A percentile compares a stretch with the other conserved stretches of the same genome.
Evolutionary conservation across 768 basidiomycete genomes (phyloP).

Genomic region (Lentinus brumalis): DNA sequence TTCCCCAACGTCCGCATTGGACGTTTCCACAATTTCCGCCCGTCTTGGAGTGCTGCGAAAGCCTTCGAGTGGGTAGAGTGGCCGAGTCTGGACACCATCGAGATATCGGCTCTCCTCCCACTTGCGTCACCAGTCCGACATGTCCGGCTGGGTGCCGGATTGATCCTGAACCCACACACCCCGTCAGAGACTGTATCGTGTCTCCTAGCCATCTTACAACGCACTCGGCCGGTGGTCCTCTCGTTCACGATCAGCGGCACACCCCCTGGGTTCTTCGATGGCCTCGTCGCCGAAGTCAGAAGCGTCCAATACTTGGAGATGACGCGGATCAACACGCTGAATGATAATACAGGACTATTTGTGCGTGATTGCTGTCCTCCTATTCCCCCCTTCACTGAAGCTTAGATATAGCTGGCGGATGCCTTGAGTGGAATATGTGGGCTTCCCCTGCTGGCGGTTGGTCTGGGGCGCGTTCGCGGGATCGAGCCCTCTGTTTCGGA

Average conservation of each 20-base stretch:
- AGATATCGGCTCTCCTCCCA: not conserved
- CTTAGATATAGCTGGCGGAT: not conserved
- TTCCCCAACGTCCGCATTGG: not conserved
- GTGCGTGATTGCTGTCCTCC: not conserved
- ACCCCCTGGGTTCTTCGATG: not conserved
- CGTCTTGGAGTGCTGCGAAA: not conserved
- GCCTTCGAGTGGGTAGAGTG: not conserved
- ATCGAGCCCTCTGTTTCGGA: not conserved
- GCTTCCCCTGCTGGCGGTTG: not conserved
- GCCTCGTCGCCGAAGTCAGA: not conserved
- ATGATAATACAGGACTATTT: not conserved
- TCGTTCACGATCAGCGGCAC: not conserved
- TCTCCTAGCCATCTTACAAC: not conserved
- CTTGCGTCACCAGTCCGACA: not conserved
- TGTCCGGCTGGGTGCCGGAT: not conserved
- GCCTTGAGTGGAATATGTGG: not conserved
- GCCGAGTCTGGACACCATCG: not conserved
- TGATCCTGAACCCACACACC: not conserved
- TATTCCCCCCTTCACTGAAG: too few species aligned
- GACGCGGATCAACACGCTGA: not conserved
- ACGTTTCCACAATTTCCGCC: not conserved
- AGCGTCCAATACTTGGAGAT: not conserved
- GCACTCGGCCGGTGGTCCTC: not conserved
- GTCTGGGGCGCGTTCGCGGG: not conserved
- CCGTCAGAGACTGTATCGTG: not conserved